Base-by-base conservation (phyloP, 345 rosid genomes). In the Eucalyptus urophylla region DNA sequence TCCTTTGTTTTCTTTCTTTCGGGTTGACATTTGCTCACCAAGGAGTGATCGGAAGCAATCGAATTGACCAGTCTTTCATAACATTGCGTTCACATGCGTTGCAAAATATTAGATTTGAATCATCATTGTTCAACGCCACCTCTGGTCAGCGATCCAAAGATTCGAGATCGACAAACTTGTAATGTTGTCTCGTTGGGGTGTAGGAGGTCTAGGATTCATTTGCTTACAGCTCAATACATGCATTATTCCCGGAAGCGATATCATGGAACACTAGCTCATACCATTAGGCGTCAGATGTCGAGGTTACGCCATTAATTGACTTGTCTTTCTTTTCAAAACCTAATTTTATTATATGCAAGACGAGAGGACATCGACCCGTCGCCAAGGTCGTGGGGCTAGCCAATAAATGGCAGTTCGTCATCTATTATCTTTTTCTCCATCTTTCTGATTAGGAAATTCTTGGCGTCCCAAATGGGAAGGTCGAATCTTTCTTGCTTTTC, bases 261-360 rank as follows among this genome's bases (percentile, higher is more conserved):
- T 33, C 45, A 11, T 37, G 81, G 81, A 37, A 37, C 12, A 10
- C 27, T 72, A 11, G 81, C 0, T 72, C 81, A 0, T 37, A 10
- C 81, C 44, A 17, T 0, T 33, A 72, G 80, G 81, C 81, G 2
- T 72, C 25, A 37, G 44, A 0, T 43, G 6, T 72, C 2, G 44
- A 72, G 44, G 81, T 72, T 0, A 17, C 43, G 81, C 13, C 21
- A 10, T 72, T 37, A 33, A 17, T 33, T 33, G 25, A 33, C 25
- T 0, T 5, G 44, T 72, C 81, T 72, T 33, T 72, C 45, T 19
- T 37, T 72, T 33, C 25, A 3, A 37, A 72, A 72, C 45, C 45
- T 9, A 37, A 72, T 1, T 0, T 0, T 37, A 37, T 0, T 6
- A 0, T 37, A 6, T 3, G 45, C 0, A 10, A 72, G 1, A 72